Conservation (phyloP, 768 basidiomycete genomes). For the Boletus vermiculosoides region DNA sequence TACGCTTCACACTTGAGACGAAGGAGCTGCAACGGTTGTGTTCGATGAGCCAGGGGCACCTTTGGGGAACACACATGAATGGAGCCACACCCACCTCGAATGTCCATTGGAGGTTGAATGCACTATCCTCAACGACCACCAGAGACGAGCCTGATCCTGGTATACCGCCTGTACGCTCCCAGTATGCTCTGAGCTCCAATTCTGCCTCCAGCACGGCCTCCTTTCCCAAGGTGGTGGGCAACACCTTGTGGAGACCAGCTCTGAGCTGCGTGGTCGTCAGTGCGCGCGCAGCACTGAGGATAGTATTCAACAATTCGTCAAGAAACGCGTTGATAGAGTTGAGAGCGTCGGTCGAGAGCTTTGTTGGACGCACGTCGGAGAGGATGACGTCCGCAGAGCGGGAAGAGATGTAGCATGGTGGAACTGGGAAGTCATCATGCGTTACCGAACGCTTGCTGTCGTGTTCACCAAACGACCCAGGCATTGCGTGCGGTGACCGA, state of each 20-base stretch:
- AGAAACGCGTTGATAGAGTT: slow-evolving; percentile 74
- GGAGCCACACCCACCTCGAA: slow-evolving; percentile 55
- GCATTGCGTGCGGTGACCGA: slow-evolving; percentile 39
- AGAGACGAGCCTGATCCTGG: slow-evolving; percentile 27
- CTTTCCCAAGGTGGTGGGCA: slow-evolving; percentile 84
- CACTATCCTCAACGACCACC: slow-evolving; percentile 47
- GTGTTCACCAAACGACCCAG: slow-evolving; percentile 43
- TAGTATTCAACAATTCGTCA: slow-evolving; percentile 79
- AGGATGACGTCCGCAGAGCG: slow-evolving; percentile 89
- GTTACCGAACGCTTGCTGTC: slow-evolving; percentile 13
- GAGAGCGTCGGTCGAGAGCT: slow-evolving; percentile 77
- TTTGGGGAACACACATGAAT: neutral
- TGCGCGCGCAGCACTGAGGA: slow-evolving; percentile 65
- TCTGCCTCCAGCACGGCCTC: slow-evolving; percentile 92
- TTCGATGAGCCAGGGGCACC: slow-evolving; percentile 14
- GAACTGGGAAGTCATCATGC: slow-evolving; percentile 27
- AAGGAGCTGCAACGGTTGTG: slow-evolving; percentile 49
- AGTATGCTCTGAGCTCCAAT: slow-evolving; percentile 86
- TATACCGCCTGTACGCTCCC: slow-evolving; percentile 62
- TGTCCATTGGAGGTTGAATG: slow-evolving; percentile 70
- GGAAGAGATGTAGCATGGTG: slow-evolving; percentile 76
- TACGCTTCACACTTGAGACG: slow-evolving; percentile 87
- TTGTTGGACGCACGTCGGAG: slow-evolving; percentile 90
- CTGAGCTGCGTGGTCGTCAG: slow-evolving; percentile 74
- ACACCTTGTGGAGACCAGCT: slow-evolving; percentile 62